phyloP scores from a whole-genome alignment of 768 basidiomycete species.

The Lentinula edodes region DNA sequence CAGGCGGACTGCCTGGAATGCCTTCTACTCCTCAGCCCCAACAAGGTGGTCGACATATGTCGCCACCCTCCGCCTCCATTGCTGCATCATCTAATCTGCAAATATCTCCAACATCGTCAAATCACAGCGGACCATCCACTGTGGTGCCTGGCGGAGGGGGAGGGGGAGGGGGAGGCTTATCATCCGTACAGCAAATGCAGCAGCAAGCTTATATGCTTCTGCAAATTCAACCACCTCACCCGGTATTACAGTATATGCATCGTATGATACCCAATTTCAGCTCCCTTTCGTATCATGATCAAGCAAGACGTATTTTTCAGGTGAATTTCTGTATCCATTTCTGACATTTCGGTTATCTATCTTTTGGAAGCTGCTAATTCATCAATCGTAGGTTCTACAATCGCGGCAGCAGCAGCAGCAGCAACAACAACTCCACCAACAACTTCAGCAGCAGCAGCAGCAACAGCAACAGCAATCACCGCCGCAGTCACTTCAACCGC shows the following conservation, averaged over 20 bases:
- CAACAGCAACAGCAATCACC: slow-evolving; percentile 17
- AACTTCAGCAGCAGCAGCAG: slow-evolving; percentile 10
- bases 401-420: slow-evolving; percentile 18
- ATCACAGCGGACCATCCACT: background rate
- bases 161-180: slow-evolving; percentile 15
- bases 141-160: background rate
- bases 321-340: slow-evolving; percentile 25
- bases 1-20: background rate
- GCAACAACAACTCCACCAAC: slow-evolving; percentile 6
- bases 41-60: slow-evolving; percentile 30
- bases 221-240: slow-evolving; percentile 45
- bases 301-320: slow-evolving; percentile 60
- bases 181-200: slow-evolving; percentile 11
- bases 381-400: background rate
- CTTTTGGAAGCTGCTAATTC: background rate
- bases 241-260: slow-evolving; percentile 51
- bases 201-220: slow-evolving; percentile 46
- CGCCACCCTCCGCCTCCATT: slow-evolving; percentile 24
- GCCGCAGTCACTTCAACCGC: slow-evolving; percentile 6
- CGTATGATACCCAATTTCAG: slow-evolving; percentile 34
- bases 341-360: background rate
- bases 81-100: background rate
- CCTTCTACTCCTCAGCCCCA: slow-evolving; percentile 2
- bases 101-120: background rate
- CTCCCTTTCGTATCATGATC: slow-evolving; percentile 40